These are phyloP conservation scores for Penicillium decumbens DNA, from an alignment of 2,329 filamentous ascomycete species.

Conservation along the genomic window DNA sequence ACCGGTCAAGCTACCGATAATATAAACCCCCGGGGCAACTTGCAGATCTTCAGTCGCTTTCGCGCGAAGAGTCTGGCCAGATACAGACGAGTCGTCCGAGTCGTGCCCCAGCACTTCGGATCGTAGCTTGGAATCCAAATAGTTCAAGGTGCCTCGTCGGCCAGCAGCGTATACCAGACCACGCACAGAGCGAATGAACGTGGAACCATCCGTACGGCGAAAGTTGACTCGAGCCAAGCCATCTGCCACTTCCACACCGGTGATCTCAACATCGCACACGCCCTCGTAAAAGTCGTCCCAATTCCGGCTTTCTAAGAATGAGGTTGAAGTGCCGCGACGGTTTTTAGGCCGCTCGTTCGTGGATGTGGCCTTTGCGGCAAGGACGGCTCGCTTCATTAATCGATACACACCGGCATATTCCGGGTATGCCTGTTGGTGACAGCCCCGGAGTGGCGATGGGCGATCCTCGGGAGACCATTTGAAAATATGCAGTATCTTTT, in stretches of 20 bases:
- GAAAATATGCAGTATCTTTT: constrained; percentile 54
- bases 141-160: constrained; percentile 52
- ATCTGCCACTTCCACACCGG: constrained; percentile 33
- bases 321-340: constrained; percentile 39
- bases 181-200: constrained; percentile 45
- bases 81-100: constrained; percentile 38
- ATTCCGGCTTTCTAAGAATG: constrained; percentile 46
- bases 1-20: constrained; percentile 56
- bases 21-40: constrained; percentile 51
- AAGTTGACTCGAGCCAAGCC: constrained; percentile 42
- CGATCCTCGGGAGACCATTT: constrained; percentile 55
- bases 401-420: constrained; percentile 59
- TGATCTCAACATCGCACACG: constrained; percentile 50
- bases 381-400: constrained; percentile 53
- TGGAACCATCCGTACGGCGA: constrained; percentile 40
- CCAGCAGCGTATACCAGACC: constrained; percentile 55
- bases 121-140: constrained; percentile 47
- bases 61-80: constrained; percentile 51
- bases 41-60: constrained; percentile 52
- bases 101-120: constrained; percentile 43
- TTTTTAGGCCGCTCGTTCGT: constrained; percentile 24
- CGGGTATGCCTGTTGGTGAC: constrained; percentile 58
- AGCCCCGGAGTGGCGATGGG: constrained; percentile 55
- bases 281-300: constrained; percentile 54
- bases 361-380: constrained; percentile 14